A percentile compares a stretch with the other conserved stretches of the same genome.
These are phyloP conservation scores for Pulveroboletus ravenelii DNA, from an alignment of 768 basidiomycete species.

Conservation along the genomic window DNA sequence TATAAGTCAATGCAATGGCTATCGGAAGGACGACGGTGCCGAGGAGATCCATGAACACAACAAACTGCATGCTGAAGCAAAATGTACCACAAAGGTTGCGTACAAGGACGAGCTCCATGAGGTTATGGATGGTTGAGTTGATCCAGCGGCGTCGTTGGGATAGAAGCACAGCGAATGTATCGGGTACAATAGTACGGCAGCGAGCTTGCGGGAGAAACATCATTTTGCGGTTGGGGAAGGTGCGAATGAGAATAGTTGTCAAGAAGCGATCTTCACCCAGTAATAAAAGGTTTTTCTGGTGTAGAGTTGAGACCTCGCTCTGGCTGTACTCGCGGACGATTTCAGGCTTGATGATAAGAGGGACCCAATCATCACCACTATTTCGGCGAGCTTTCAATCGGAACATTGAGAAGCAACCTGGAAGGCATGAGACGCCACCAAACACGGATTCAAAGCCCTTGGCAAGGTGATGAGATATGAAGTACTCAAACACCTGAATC, in stretches of 20 bases:
- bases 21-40: conserved; percentile 91
- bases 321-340: conserved; percentile 98
- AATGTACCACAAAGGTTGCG: conserved; percentile 98
- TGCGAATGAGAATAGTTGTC: conserved; percentile 91
- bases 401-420: conserved; percentile 99
- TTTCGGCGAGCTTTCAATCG: conserved; percentile 88
- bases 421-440: conserved; percentile 97
- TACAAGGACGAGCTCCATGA: conserved; percentile 97
- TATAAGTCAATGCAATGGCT: conserved; percentile 87
- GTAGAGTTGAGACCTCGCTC: conserved; percentile 85
- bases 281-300: conserved; percentile 95
- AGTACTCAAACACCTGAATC: conserved; percentile 98
- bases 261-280: conserved; percentile 99
- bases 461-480: conserved; percentile 97
- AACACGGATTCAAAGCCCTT: conserved; percentile 99
- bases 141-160: conserved; percentile 99
- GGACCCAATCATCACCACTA: conserved; percentile 94
- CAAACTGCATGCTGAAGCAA: conserved; percentile 99
- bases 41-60: conserved; percentile 95
- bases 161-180: conserved; percentile 87
- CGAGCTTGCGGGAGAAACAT: conserved; percentile 97
- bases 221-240: conserved; percentile 99
- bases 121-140: conserved; percentile 98
- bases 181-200: conserved; percentile 93
- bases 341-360: conserved; percentile 93